These are phyloP conservation scores for Lupinus albus DNA, from an alignment of 306 rosid genomes.

Conservation along the genomic window DNA sequence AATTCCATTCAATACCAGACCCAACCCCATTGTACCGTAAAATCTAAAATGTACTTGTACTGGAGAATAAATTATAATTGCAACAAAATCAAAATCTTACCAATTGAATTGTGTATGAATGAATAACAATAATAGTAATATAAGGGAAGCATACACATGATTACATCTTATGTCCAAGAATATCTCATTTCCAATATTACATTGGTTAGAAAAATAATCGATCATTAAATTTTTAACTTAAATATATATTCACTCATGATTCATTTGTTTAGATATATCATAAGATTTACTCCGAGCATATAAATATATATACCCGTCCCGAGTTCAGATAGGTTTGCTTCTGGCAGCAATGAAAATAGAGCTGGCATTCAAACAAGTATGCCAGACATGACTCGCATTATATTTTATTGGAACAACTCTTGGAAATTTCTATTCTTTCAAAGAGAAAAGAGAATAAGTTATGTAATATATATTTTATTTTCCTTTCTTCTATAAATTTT, in stretches of 20 bases:
- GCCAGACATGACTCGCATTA: too few relatives aligned
- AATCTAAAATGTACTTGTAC: neutral
- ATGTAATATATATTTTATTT: too few relatives aligned
- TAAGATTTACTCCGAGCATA: too few relatives aligned
- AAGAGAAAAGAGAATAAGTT: too few relatives aligned
- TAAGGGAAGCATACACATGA: too few relatives aligned
- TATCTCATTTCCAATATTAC: too few relatives aligned
- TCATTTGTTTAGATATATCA: too few relatives aligned
- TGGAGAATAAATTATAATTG: neutral
- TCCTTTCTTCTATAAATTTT: too few relatives aligned
- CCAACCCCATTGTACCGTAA: neutral
- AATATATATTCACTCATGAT: too few relatives aligned
- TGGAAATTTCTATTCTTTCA: neutral
- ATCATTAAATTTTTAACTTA: too few relatives aligned
- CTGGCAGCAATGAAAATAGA: neutral
- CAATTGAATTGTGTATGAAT: neutral
- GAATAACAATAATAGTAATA: neutral
- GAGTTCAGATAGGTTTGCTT: neutral
- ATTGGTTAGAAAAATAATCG: too few relatives aligned
- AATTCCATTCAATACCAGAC: neutral
- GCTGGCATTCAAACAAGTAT: neutral
- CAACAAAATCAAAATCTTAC: slow-evolving; percentile 9
- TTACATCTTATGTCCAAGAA: too few relatives aligned
- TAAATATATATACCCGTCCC: neutral
- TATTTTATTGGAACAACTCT: neutral